Evolutionary conservation across 2,329 filamentous ascomycete genomes (phyloP).

Genomic region (Neonectria neomacrospora): DNA sequence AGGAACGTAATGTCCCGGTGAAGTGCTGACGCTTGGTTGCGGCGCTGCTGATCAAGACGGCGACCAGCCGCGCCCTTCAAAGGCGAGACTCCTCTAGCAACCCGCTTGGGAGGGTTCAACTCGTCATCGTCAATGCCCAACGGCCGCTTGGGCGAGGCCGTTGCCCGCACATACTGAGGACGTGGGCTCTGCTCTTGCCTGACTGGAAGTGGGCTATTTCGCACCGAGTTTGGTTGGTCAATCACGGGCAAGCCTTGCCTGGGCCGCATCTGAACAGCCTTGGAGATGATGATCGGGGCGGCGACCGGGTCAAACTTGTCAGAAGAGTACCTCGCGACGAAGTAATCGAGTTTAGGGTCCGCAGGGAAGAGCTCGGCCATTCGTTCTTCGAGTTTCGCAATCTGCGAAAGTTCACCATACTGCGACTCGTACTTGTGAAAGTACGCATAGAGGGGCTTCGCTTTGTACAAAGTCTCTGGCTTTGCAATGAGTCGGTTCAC

Average conservation of each 20-base stretch:
- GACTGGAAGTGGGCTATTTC: constrained; percentile 56
- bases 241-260: constrained; percentile 66
- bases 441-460: constrained; percentile 87
- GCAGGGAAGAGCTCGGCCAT: constrained; percentile 95
- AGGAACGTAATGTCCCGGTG: constrained; percentile 75
- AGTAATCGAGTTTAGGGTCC: constrained; percentile 80
- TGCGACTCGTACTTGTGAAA: constrained; percentile 96
- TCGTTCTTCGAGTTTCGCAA: constrained; percentile 88
- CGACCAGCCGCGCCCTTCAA: constrained; percentile 91
- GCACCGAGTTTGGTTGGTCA: constrained; percentile 60
- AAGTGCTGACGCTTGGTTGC: constrained; percentile 73
- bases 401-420: constrained; percentile 91
- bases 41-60: constrained; percentile 81
- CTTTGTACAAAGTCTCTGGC: constrained; percentile 76
- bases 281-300: constrained; percentile 86
- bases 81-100: constrained; percentile 89
- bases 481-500: constrained; percentile 84
- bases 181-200: constrained; percentile 57
- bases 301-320: constrained; percentile 82
- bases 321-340: constrained; percentile 79
- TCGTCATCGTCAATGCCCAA: constrained; percentile 77
- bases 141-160: constrained; percentile 70
- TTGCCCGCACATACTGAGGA: constrained; percentile 58
- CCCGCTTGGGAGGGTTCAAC: constrained; percentile 81
- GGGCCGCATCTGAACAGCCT: constrained; percentile 78